Conservation (phyloP, 176 grass and related monocot genomes). For the Oryza nivara region DNA sequence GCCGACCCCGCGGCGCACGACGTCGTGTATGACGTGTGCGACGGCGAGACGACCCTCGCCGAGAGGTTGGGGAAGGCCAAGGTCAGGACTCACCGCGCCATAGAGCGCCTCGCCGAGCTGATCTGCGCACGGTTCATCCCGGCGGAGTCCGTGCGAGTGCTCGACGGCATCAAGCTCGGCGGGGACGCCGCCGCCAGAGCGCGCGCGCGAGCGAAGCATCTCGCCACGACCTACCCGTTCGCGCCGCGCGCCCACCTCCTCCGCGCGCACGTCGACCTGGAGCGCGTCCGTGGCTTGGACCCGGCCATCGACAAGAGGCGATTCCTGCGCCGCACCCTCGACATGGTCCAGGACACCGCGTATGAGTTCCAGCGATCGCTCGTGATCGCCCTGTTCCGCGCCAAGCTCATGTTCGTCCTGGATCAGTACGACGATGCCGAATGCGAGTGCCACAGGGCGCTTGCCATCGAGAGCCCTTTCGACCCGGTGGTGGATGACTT, state of each 20-base stretch:
- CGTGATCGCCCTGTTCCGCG: conserved; percentile 26
- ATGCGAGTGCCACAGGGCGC: not conserved
- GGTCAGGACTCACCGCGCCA: not conserved
- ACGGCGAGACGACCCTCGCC: not conserved
- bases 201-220: not conserved
- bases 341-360: not conserved
- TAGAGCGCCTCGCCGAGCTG: not conserved
- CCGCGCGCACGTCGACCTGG: not conserved
- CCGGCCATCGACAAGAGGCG: not conserved
- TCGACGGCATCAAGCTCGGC: not conserved
- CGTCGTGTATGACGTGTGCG: not conserved
- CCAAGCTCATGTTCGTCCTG: conserved; percentile 20
- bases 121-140: not conserved
- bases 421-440: not conserved
- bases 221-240: not conserved
- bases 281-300: not conserved
- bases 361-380: not conserved
- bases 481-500: conserved; percentile 9
- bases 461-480: not conserved
- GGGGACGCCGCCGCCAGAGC: not conserved
- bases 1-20: conserved; percentile 5
- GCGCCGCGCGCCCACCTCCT: not conserved
- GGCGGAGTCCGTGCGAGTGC: not conserved
- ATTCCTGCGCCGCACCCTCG: not conserved
- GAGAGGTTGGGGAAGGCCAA: not conserved